Percentiles rank a stretch among this genome's conserved stretches.
Evolutionary conservation across 2,329 filamentous ascomycete species (phyloP).

Genomic region (Penicillium occitanis): DNA sequence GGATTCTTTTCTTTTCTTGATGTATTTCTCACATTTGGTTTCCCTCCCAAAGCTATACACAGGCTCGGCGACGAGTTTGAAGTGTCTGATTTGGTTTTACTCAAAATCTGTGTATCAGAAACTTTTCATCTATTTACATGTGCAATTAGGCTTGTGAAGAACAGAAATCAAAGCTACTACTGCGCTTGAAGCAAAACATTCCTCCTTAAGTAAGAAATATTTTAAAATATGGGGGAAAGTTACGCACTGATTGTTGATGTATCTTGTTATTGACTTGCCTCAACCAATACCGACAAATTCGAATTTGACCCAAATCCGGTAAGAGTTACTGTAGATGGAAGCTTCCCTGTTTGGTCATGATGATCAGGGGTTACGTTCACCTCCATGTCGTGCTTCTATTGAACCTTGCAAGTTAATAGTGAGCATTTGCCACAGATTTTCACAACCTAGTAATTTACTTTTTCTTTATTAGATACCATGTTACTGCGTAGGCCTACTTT

Average conservation of each 20-base stretch:
- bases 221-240: not conserved
- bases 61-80: not conserved
- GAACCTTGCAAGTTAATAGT: not conserved
- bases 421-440: not conserved
- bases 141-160: slow-evolving; percentile 16
- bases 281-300: not conserved
- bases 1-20: slow-evolving; percentile 13
- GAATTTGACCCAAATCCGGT: slow-evolving; percentile 13
- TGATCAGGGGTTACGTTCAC: not conserved
- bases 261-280: not conserved
- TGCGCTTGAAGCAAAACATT: not conserved
- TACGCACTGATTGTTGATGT: not conserved
- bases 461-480: not conserved
- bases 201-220: not conserved
- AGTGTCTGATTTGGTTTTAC: slow-evolving; percentile 12
- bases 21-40: slow-evolving; percentile 19
- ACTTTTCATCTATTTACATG: slow-evolving; percentile 6
- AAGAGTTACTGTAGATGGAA: slow-evolving; percentile 20
- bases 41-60: not conserved
- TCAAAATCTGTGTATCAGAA: slow-evolving; percentile 18
- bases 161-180: slow-evolving; percentile 5
- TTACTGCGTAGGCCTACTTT: not conserved
- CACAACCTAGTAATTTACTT: not conserved
- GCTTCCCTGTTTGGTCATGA: slow-evolving; percentile 4
- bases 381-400: not conserved